Base-by-base conservation (phyloP, 1,139 yeast genomes). In the Suhomyces kunorum region DNA sequence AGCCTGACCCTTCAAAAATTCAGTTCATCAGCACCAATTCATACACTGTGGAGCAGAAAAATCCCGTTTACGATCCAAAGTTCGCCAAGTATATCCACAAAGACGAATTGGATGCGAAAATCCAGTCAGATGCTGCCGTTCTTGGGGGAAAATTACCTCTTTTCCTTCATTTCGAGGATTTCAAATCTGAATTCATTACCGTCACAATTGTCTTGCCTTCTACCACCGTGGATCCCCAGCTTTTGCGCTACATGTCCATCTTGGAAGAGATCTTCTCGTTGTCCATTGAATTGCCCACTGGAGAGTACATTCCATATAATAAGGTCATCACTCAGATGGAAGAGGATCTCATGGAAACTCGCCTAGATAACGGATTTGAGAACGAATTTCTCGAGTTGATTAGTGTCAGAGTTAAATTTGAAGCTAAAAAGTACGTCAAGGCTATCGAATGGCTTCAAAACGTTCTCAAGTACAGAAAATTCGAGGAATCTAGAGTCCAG, bases 361-460 rank as follows among this genome's bases (percentile, higher is more conserved):
- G 71, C 8, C 65, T 84, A 17, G 74, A 77, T 33, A 75, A 74
- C 43, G 85, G 88, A 1, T 73, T 79, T 47, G 77, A 79, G 26
- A 76, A 77, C 36, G 79, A 76, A 42, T 81, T 83, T 51, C 75
- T 79, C 14, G 96, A 90, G 53, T 59, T 83, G 34, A 61, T 87
- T 34, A 71, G 76, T 39, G 68, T 89, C 19, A 77, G 71, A 44
- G 70, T 89, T 33, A 80, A 81, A 50, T 82, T 85, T 33, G 82
- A 79, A 50, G 68, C 73, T 7, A 69, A 67, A 8, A 81, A 88
- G 43, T 94, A 90, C 55, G 47, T 55, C 0, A 72, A 72, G 32
- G 92, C 92, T 1, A 79, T 90, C 34, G 75, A 78, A 20, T 92
- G 98, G 98, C 67, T 87, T 28, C 64, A 70, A 28, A 80, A 81